Percentiles rank a stretch among this genome's conserved stretches.
Evolutionary conservation across 2,329 filamentous ascomycete species (phyloP).

Genomic region (Acephala macrosclerotiorum): DNA sequence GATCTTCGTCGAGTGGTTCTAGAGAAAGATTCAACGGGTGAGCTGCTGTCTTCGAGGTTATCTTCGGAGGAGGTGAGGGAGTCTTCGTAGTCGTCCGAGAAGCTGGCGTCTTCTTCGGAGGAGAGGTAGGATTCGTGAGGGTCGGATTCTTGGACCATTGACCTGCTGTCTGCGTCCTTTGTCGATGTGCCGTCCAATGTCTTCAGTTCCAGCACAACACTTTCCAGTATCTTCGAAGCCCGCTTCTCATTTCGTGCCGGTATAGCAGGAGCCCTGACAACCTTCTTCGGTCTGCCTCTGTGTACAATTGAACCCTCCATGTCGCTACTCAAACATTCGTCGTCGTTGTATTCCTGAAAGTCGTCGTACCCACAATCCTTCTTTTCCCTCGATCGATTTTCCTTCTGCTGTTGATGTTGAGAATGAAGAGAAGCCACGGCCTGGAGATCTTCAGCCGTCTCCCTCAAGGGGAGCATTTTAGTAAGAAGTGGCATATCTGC

Average conservation of each 20-base stretch:
- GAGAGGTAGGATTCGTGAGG: conserved; percentile 70
- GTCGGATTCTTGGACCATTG: conserved; percentile 36
- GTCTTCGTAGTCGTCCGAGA: conserved; percentile 66
- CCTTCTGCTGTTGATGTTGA: conserved; percentile 11
- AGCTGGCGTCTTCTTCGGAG: conserved; percentile 70
- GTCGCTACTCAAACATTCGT: conserved; percentile 37
- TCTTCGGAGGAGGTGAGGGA: conserved; percentile 53
- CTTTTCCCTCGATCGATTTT: conserved; percentile 10
- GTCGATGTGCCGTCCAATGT: conserved; percentile 32
- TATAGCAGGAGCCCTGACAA: conserved; percentile 33
- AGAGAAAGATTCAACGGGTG: conserved; percentile 28
- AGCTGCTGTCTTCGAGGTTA: conserved; percentile 8
- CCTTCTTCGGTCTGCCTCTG: conserved; percentile 34
- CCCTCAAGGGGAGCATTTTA: conserved; percentile 33
- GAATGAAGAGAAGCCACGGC: conserved; percentile 13
- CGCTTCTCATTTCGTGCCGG: conserved; percentile 39
- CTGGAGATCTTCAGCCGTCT: conserved; percentile 22
- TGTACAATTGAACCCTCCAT: conserved; percentile 42
- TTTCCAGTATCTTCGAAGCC: conserved; percentile 37
- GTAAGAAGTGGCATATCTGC: conserved; percentile 38
- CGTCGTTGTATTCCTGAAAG: conserved; percentile 33
- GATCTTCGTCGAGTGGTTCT: conserved; percentile 37
- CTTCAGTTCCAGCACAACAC: conserved; percentile 39
- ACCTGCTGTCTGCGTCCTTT: conserved; percentile 28
- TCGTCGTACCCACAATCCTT: conserved; percentile 29